These are phyloP conservation scores for Pseudomassariella vexata DNA, from an alignment of 2,329 filamentous ascomycete genomes.

Conservation along the genomic window DNA sequence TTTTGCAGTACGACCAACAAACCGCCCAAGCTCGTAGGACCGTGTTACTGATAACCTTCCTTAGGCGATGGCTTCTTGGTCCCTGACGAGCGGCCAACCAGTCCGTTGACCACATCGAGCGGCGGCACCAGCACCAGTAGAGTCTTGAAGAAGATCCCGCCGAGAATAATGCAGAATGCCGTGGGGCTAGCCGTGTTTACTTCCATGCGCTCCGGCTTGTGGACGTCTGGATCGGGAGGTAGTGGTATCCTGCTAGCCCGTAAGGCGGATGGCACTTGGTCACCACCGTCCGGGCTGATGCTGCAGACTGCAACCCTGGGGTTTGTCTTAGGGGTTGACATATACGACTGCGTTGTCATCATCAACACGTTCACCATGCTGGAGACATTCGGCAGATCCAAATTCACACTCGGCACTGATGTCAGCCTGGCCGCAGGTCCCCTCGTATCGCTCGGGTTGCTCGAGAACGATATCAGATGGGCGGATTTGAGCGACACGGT, in stretches of 20 bases:
- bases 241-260: slow-evolving; percentile 81
- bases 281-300: slow-evolving; percentile 83
- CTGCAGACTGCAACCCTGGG: slow-evolving; percentile 84
- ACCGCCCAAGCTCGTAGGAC: slow-evolving; percentile 1
- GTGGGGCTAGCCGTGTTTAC: slow-evolving; percentile 92
- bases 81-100: slow-evolving; percentile 30
- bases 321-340: slow-evolving; percentile 86
- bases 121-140: slow-evolving; percentile 46
- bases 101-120: slow-evolving; percentile 22
- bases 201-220: slow-evolving; percentile 88
- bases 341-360: slow-evolving; percentile 92
- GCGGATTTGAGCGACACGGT: slow-evolving; percentile 49
- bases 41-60: slow-evolving; percentile 7
- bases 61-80: slow-evolving; percentile 52
- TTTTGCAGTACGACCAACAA: slow-evolving; percentile 66
- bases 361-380: slow-evolving; percentile 83
- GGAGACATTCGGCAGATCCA: slow-evolving; percentile 74
- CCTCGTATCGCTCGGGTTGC: slow-evolving; percentile 49
- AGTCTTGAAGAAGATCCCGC: slow-evolving; percentile 75
- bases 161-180: slow-evolving; percentile 79
- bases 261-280: slow-evolving; percentile 84
- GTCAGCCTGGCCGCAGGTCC: slow-evolving; percentile 73
- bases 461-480: slow-evolving; percentile 46
- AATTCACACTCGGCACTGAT: slow-evolving; percentile 77
- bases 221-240: slow-evolving; percentile 86